Conservation (phyloP, 257 asterid genomes). For the Ocimum tenuiflorum region DNA sequence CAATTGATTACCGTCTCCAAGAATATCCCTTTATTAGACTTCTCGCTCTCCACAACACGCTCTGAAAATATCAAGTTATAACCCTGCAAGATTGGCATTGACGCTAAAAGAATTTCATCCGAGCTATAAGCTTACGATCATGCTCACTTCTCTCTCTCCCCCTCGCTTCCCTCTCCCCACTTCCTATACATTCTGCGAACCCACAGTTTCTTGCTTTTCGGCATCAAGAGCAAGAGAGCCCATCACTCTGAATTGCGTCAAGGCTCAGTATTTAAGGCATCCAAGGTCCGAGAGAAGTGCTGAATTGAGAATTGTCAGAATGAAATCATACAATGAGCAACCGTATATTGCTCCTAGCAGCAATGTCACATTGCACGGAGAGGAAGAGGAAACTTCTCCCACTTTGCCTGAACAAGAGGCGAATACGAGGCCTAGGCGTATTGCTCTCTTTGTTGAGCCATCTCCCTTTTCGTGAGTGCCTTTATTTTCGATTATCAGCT, state of each 20-base stretch:
- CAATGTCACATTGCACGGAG: conserved; percentile 35
- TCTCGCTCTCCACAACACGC: neutral
- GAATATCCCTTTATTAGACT: conserved; percentile 30
- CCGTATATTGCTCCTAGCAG: conserved; percentile 32
- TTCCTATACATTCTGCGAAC: conserved; percentile 1
- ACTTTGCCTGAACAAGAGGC: conserved; percentile 49
- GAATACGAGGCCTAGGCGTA: conserved; percentile 70
- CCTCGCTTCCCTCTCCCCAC: conserved; percentile 8
- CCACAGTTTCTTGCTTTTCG: conserved; percentile 28
- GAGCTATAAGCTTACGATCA: conserved; percentile 18
- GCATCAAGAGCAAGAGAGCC: conserved; percentile 35
- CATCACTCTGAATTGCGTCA: conserved; percentile 27
- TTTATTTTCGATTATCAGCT: neutral
- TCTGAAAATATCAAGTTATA: neutral
- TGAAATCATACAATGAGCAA: conserved; percentile 15
- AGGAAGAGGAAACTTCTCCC: conserved; percentile 58
- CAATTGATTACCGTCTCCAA: no score
- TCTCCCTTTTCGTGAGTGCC: conserved; percentile 93
- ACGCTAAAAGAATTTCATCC: neutral
- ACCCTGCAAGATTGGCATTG: neutral
- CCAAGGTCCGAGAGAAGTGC: conserved; percentile 8
- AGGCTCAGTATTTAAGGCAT: conserved; percentile 21
- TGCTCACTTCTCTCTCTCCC: conserved; percentile 36
- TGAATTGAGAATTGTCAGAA: conserved; percentile 15
- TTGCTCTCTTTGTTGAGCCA: conserved; percentile 96